These are phyloP conservation scores for Nothophaeocryptopus gaeumannii DNA, from an alignment of 2,329 filamentous ascomycete genomes.

Conservation along the genomic window DNA sequence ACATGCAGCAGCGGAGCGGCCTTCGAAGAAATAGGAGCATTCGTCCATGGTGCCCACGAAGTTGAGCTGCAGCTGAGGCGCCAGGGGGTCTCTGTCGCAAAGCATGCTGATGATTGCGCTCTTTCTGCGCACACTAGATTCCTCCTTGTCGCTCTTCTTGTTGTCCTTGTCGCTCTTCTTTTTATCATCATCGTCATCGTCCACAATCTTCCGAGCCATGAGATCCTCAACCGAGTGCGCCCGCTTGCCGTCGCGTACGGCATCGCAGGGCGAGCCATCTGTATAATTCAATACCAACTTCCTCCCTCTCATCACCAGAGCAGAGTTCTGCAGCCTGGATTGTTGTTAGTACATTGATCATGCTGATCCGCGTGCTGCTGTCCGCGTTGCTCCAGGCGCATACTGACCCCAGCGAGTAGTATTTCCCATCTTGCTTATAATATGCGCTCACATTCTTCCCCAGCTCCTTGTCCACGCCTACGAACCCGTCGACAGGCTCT, in stretches of 20 bases:
- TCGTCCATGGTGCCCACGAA: conserved; percentile 83
- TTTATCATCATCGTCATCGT: conserved; percentile 37
- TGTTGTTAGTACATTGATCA: conserved; percentile 4
- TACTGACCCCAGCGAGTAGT: conserved; percentile 73
- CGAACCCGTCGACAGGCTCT: conserved; percentile 52
- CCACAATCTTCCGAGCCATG: conserved; percentile 39
- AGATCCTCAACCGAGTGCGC: conserved; percentile 26
- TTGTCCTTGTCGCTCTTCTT: conserved; percentile 28
- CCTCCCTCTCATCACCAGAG: conserved; percentile 60
- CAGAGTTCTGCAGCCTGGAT: conserved; percentile 53
- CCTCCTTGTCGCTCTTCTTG: conserved; percentile 23
- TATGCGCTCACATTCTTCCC: conserved; percentile 78
- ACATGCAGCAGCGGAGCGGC: conserved; percentile 82
- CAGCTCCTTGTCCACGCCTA: conserved; percentile 59
- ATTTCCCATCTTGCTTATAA: conserved; percentile 63
- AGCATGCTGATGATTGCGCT: conserved; percentile 89
- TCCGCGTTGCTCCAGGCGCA: neutral
- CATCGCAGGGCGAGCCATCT: conserved; percentile 48
- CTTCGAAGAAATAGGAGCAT: conserved; percentile 94
- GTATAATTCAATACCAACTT: conserved; percentile 57
- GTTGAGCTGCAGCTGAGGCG: conserved; percentile 66
- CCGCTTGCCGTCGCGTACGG: conserved; percentile 29
- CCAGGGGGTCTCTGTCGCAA: conserved; percentile 78
- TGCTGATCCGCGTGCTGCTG: too few species aligned
- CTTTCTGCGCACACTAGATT: conserved; percentile 63